Evolutionary conservation across 139 green algal genomes (phyloP).

Genomic region (Micractinium sp.): DNA sequence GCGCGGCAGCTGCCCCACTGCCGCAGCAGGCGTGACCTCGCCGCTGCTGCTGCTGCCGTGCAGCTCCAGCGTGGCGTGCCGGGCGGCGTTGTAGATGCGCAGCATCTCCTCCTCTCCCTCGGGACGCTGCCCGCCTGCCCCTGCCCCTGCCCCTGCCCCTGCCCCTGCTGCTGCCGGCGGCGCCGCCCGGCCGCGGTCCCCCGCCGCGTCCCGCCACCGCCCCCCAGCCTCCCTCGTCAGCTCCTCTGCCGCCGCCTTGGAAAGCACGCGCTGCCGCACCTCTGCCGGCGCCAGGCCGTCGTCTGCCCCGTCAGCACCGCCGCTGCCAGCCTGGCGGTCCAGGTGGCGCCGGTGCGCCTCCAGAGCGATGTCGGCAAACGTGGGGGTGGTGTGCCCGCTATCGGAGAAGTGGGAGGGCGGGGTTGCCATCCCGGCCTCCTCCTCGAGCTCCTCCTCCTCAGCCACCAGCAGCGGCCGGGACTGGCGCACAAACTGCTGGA

Average conservation of each 20-base stretch:
- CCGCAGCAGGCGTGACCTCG: not conserved
- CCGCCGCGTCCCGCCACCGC: not conserved
- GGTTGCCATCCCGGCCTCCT: conserved; percentile 12
- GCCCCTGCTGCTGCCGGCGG: not conserved
- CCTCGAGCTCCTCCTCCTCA: not conserved
- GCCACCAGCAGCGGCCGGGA: not conserved
- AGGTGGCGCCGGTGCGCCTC: not conserved
- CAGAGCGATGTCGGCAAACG: not conserved
- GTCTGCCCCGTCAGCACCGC: not conserved
- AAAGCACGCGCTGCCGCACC: conserved; percentile 17
- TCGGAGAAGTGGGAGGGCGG: conserved; percentile 27
- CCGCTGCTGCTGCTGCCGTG: not conserved
- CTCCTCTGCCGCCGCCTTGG: conserved; percentile 6
- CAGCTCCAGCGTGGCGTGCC: conserved; percentile 1
- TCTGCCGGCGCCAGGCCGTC: conserved; percentile 21
- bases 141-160: no score
- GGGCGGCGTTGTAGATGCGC: not conserved
- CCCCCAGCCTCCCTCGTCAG: not conserved
- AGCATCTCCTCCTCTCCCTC: not conserved
- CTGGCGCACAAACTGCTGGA: conserved; percentile 29
- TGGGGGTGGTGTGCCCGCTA: not conserved
- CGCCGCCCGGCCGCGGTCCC: not conserved
- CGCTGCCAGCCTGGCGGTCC: not conserved
- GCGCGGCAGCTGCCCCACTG: not conserved
- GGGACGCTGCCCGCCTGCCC: not conserved